Evolutionary conservation across 371 early-diverging fungal species (phyloP), one percentile per base, ranked within the genome.

Genomic region (Mortierella polycephala): DNA sequence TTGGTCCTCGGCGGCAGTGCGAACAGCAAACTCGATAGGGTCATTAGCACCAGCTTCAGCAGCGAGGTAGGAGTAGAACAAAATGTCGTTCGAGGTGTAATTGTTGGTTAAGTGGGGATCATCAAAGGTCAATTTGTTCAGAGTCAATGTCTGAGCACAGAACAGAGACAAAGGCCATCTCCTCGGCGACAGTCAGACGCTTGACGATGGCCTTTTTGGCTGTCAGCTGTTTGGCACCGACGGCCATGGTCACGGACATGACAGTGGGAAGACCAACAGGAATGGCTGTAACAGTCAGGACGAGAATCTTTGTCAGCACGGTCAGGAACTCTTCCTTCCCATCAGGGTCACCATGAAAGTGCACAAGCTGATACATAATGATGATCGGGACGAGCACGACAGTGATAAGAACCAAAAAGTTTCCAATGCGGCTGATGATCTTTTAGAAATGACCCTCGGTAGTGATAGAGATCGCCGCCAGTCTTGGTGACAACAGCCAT

Each of bases 191-290:
- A 9, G 96, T 92, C 30, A 98, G 86, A 59, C 96, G 92, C 85
- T 96, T 96, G 55, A 98, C 94, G 80, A 98, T 96, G 53, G 96
- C 98, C 84, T 96, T 85, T 80, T 96, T 94, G 60, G 89, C 88
- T n/a, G 98, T 95, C 54, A 98, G 85, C 82, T 97, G 92, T 71
- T 92, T 91, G n/a, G 98, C 96, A 70, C 97, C 97, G 50, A 96
- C 91, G 16, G 97, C 97, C 94, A 98, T 95, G 56, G 97, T 97
- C 11, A 96, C 96, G 6, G 96, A 95, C 87, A 98, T 88, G 63
- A 97, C 96, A n/a, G 98, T 96, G 13, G 96, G 97, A 42, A 97
- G 88, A 75, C 97, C 96, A 62, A 98, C 96, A 44, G 99, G 99
- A 65, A 98, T 97, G 64, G 98, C 98, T 60, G 98, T 97, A 52